Conservation (phyloP, 1,284 basidiomycete genomes). For the Leccinum subrobustum region DNA sequence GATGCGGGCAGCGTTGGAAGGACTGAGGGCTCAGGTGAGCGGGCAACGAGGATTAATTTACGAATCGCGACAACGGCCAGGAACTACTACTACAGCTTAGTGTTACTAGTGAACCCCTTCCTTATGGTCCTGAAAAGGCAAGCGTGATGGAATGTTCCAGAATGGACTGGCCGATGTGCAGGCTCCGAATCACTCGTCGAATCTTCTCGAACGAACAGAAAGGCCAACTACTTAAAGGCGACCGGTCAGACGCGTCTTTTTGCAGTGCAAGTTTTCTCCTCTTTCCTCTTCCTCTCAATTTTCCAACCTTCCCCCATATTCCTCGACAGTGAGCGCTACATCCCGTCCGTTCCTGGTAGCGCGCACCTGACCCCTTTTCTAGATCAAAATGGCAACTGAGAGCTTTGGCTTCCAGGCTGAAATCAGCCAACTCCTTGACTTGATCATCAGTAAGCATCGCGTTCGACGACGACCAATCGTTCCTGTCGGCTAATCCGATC, state of each 20-base stretch:
- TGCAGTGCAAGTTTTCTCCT: slow-evolving; percentile 7
- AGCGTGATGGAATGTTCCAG: slow-evolving; percentile 31
- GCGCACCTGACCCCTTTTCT: slow-evolving; percentile 12
- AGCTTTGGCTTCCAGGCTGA: slow-evolving; percentile 95
- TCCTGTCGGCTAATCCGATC: slow-evolving; percentile 2
- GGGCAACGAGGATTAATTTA: slow-evolving; percentile 45
- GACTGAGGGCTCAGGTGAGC: slow-evolving; percentile 53
- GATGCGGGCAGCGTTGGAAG: slow-evolving; percentile 66
- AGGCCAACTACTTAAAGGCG: slow-evolving; percentile 43
- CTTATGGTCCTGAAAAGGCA: slow-evolving; percentile 32
- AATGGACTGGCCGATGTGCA: slow-evolving; percentile 19
- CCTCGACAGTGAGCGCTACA: slow-evolving; percentile 19
- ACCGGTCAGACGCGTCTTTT: slow-evolving; percentile 19
- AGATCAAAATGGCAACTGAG: slow-evolving; percentile 66
- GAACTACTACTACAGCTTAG: slow-evolving; percentile 10
- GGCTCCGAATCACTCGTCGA: slow-evolving; percentile 39
- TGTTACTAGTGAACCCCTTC: background rate
- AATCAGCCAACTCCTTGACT: slow-evolving; percentile 91
- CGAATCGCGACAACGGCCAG: slow-evolving; percentile 28
- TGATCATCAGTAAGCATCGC: slow-evolving; percentile 78
- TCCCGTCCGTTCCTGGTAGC: background rate
- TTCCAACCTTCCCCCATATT: slow-evolving; percentile 4
- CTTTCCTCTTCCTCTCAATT: slow-evolving; percentile 13
- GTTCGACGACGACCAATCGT: background rate
- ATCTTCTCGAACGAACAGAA: slow-evolving; percentile 54